Base-by-base conservation (phyloP, 2,329 filamentous ascomycete species). In the Aureobasidium namibiae region DNA sequence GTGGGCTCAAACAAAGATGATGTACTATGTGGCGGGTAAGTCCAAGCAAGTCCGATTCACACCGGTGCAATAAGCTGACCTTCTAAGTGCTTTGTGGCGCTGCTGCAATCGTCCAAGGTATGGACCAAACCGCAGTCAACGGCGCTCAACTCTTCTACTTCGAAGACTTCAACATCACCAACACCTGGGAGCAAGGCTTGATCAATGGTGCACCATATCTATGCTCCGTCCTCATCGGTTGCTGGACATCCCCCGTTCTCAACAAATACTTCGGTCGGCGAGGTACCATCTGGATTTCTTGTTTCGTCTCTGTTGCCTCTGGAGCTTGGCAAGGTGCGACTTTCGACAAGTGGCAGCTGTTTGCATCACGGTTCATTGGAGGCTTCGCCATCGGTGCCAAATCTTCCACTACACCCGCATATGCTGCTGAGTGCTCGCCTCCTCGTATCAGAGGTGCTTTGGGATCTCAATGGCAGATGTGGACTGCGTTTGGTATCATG, bases 281-380 rank as follows among this genome's bases (percentile, higher is more conserved):
- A 54, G 82, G 84, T 11, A 80, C 82, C 46, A 88, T 88, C 61
- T 87, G 87, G 67, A 68, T 85, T 46, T 79, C 80, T 65, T 89
- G 87, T 60, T 80, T 88, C 62, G 85, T 92, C 68, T 88, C 86
- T 0, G 77, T 79, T 14, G 60, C 78, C 64, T 52, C 61, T 38
- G 54, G 61, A 46, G 52, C 67, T 67, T 62, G 69, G 69, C 41
- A 70, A 67, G 66, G 65, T 64, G 59, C 56, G 4, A 63, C 61
- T 10, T 61, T 61, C 26, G 56, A 45, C 33, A 61, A 52, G 33
- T 63, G 61, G 61, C 59, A 61, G 11, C 59, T 63, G 3, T 63
- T 63, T 29, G 59, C 53, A n/a, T 61, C 61, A 21, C 56, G 61
- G 3, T 63, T 63, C n/a, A 53, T 61, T 45, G 60, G 34, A 67